phyloP scores from a whole-genome alignment of 2,329 filamentous ascomycete genomes.

The Talaromyces marneffei region DNA sequence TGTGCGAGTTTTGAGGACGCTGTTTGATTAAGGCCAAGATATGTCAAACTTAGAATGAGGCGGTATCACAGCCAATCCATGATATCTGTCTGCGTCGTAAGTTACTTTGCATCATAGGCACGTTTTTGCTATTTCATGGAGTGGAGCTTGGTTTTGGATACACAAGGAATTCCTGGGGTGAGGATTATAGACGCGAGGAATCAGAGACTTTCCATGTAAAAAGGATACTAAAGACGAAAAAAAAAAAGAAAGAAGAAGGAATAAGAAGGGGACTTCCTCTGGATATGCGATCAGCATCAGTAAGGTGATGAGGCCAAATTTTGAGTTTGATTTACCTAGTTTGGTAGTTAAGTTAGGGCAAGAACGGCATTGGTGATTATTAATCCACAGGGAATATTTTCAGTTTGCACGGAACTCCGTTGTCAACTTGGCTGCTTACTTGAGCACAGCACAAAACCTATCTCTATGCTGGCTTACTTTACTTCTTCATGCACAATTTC shows the following conservation, averaged over 20 bases:
- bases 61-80: not conserved
- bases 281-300: not conserved
- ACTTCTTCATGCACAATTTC: not conserved
- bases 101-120: not conserved
- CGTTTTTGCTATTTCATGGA: not conserved
- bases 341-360: not conserved
- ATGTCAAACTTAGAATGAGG: not conserved
- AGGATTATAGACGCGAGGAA: not conserved
- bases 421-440: not conserved
- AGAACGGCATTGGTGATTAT: not conserved
- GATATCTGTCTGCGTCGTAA: not conserved
- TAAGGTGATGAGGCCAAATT: not conserved
- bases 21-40: not conserved
- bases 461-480: not conserved
- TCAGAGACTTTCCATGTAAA: too few relatives aligned
- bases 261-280: not conserved
- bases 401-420: not conserved
- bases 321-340: not conserved
- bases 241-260: not conserved
- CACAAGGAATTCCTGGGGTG: not conserved
- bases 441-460: too few relatives aligned
- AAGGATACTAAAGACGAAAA: not conserved
- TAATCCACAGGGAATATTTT: not conserved
- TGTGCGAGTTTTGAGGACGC: too few relatives aligned
- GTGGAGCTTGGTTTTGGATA: not conserved